phyloP scores from a whole-genome alignment of 805 yeast genomes.

The Torulaspora gathmanii region DNA sequence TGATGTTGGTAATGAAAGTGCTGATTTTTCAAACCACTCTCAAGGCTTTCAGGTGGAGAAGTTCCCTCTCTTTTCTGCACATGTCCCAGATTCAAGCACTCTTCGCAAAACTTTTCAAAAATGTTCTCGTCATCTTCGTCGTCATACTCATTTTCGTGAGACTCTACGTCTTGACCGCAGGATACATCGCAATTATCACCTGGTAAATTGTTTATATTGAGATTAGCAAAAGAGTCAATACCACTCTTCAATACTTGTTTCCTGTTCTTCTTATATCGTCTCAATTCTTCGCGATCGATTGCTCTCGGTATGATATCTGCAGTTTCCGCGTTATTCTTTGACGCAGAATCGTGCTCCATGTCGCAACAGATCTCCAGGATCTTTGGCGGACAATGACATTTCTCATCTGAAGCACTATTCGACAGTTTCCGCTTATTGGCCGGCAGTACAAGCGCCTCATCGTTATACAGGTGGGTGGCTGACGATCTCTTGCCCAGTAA shows the following conservation, averaged over 20 bases:
- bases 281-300: conserved; percentile 8
- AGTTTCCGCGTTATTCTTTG: neutral
- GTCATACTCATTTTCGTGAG: conserved; percentile 2
- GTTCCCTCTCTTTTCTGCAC: conserved; percentile 2
- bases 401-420: conserved; percentile 9
- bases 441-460: conserved; percentile 22
- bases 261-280: neutral
- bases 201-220: conserved; percentile 10
- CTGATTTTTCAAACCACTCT: conserved; percentile 17
- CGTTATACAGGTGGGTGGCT: conserved; percentile 2
- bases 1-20: neutral
- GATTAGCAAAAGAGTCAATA: neutral
- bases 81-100: conserved; percentile 21
- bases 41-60: neutral
- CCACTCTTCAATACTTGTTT: neutral
- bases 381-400: conserved; percentile 37
- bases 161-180: neutral
- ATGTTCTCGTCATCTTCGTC: conserved; percentile 21
- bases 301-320: neutral
- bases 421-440: conserved; percentile 14
- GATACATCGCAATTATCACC: conserved; percentile 25
- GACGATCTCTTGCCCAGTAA: neutral
- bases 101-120: conserved; percentile 35
- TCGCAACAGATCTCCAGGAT: conserved; percentile 43
- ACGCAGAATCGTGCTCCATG: conserved; percentile 24